Conservation (phyloP, 2,329 filamentous ascomycete species). For the Aspergillus clavatus region DNA sequence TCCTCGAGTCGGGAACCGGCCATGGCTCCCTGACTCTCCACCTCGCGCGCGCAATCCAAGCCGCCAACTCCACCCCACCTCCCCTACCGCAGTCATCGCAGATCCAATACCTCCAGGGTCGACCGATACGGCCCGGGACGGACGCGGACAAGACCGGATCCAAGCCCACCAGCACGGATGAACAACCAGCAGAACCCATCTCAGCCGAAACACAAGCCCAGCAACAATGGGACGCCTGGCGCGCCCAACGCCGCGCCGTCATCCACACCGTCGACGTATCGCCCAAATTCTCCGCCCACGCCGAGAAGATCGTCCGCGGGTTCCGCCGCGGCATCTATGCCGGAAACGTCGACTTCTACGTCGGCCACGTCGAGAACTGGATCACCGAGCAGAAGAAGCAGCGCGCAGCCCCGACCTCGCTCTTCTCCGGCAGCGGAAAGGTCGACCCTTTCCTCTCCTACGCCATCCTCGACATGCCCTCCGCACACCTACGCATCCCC, state of each 20-base stretch:
- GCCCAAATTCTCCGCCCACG: slow-evolving; percentile 57
- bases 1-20: slow-evolving; percentile 81
- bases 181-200: neutral
- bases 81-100: slow-evolving; percentile 35
- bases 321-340: slow-evolving; percentile 69
- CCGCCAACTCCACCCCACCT: slow-evolving; percentile 57
- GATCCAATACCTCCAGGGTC: slow-evolving; percentile 26
- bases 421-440: slow-evolving; percentile 16
- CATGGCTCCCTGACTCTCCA: slow-evolving; percentile 74
- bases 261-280: slow-evolving; percentile 70
- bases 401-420: slow-evolving; percentile 25
- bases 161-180: slow-evolving; percentile 1
- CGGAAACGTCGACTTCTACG: slow-evolving; percentile 67
- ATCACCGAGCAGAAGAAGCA: slow-evolving; percentile 49
- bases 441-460: slow-evolving; percentile 62
- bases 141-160: slow-evolving; percentile 19
- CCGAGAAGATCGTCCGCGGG: slow-evolving; percentile 58
- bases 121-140: slow-evolving; percentile 15
- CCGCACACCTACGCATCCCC: slow-evolving; percentile 49
- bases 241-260: slow-evolving; percentile 58
- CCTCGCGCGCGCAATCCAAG: slow-evolving; percentile 70
- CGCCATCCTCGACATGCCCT: slow-evolving; percentile 69
- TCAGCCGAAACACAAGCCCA: slow-evolving; percentile 16
- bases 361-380: slow-evolving; percentile 62
- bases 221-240: slow-evolving; percentile 44